phyloP scores from a whole-genome alignment of 2,329 filamentous ascomycete genomes.

The Ascochyta clinopodiicola region DNA sequence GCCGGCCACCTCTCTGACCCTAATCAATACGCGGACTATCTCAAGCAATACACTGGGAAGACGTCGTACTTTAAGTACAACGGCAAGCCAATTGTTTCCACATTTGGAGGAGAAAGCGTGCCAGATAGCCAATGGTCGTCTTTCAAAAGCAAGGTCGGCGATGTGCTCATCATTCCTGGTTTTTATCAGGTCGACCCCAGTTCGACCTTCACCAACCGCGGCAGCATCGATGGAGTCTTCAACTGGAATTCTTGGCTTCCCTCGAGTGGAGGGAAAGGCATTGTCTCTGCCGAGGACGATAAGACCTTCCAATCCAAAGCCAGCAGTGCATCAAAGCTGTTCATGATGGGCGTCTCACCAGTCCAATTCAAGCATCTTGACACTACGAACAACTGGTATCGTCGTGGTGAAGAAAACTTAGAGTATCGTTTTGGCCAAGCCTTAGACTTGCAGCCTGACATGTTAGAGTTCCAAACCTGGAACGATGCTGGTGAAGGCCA shows the following conservation, averaged over 20 bases:
- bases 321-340: conserved; percentile 39
- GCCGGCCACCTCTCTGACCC: conserved; percentile 29
- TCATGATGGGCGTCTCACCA: conserved; percentile 50
- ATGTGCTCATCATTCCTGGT: conserved; percentile 41
- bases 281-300: conserved; percentile 40
- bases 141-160: conserved; percentile 37
- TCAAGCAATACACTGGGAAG: conserved; percentile 29
- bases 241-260: conserved; percentile 50
- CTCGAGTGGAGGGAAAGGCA: conserved; percentile 23
- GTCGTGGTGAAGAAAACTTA: conserved; percentile 48
- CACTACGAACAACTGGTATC: conserved; percentile 43
- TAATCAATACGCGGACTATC: conserved; percentile 33
- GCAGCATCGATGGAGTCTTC: conserved; percentile 45
- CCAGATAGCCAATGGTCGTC: conserved; percentile 23
- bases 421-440: conserved; percentile 37
- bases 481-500: conserved; percentile 52
- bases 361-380: conserved; percentile 51
- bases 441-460: conserved; percentile 45
- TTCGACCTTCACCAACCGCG: conserved; percentile 31
- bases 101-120: conserved; percentile 39
- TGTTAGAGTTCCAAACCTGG: conserved; percentile 52
- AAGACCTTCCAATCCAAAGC: conserved; percentile 38
- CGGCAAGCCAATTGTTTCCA: conserved; percentile 40
- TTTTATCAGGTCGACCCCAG: conserved; percentile 33
- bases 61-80: conserved; percentile 40